Percentiles rank a stretch among this genome's conserved stretches.
Conservation (phyloP, 2,329 filamentous ascomycete genomes). For the Curvularia verruculosa region DNA sequence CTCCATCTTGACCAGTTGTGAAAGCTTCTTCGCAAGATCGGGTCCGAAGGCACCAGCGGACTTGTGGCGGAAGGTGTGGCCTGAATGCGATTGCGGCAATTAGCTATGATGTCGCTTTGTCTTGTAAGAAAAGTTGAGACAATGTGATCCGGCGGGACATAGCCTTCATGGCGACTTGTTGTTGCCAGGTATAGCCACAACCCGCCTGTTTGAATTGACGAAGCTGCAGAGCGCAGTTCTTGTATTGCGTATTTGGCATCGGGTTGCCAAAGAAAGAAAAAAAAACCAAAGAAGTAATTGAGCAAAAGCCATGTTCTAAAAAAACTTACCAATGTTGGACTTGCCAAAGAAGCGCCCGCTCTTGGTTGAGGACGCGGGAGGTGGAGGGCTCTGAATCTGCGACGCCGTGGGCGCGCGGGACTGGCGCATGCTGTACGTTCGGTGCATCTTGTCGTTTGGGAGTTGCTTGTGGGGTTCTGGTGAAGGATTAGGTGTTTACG, state of each 20-base stretch:
- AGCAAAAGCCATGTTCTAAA: background rate
- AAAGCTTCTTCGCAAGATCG: slow-evolving; percentile 96
- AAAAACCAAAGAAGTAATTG: background rate
- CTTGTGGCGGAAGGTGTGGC: slow-evolving; percentile 74
- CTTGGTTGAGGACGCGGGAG: slow-evolving; percentile 90
- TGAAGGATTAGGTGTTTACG: background rate
- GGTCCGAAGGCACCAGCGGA: slow-evolving; percentile 78
- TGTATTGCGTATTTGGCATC: background rate
- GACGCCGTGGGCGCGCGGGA: slow-evolving; percentile 94
- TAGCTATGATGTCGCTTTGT: slow-evolving; percentile 8
- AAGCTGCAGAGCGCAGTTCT: background rate
- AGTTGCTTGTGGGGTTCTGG: background rate
- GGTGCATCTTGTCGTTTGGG: slow-evolving; percentile 73
- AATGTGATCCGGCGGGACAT: background rate
- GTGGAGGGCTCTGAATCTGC: slow-evolving; percentile 88
- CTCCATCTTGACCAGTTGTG: slow-evolving; percentile 99
- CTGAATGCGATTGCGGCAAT: slow-evolving; percentile 47
- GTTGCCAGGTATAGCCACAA: background rate
- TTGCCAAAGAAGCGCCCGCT: slow-evolving; percentile 86
- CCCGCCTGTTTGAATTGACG: background rate
- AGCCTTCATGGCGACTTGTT: background rate
- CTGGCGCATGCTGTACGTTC: slow-evolving; percentile 87
- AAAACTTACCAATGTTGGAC: slow-evolving; percentile 77
- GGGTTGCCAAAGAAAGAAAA: background rate
- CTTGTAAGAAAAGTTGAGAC: background rate